Percentiles rank a stretch among this genome's conserved stretches.
phyloP scores from a whole-genome alignment of 1,284 basidiomycete genomes.

The Boletus semigastroideus region DNA sequence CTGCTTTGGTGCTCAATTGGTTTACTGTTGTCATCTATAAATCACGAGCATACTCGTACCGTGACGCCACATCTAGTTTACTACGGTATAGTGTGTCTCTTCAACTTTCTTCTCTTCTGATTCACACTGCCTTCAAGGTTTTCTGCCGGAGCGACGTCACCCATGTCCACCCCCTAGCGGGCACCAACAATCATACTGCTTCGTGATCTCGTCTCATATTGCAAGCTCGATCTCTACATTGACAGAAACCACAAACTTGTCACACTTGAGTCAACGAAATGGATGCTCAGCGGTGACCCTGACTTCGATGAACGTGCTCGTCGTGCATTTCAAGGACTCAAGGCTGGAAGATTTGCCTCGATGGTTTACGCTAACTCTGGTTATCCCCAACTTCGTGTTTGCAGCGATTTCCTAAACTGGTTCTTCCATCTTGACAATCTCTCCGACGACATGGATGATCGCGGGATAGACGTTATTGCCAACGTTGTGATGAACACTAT shows the following conservation, averaged over 20 bases:
- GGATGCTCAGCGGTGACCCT: constrained; percentile 59
- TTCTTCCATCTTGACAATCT: constrained; percentile 62
- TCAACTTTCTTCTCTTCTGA: no score
- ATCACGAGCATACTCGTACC: no score
- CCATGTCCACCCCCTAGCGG: no score
- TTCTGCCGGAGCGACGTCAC: no score
- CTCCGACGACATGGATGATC: constrained; percentile 60
- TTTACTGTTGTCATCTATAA: no score
- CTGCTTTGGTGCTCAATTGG: no score
- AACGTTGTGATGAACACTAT: constrained; percentile 56
- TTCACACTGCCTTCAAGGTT: no score
- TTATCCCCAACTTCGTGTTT: constrained; percentile 51
- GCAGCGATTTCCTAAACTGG: constrained; percentile 58
- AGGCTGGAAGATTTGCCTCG: constrained; percentile 55
- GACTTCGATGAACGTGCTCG: constrained; percentile 47
- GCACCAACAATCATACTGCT: constrained; percentile 20
- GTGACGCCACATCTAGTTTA: no score
- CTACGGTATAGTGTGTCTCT: no score
- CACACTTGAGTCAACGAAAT: constrained; percentile 59
- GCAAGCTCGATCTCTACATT: constrained; percentile 52
- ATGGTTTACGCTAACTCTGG: constrained; percentile 58
- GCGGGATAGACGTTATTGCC: constrained; percentile 44
- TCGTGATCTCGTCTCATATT: constrained; percentile 69
- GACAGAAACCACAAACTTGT: constrained; percentile 58
- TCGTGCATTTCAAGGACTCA: constrained; percentile 53